Conservation (phyloP, 2,329 filamentous ascomycete species). For the Penicillium sp. region DNA sequence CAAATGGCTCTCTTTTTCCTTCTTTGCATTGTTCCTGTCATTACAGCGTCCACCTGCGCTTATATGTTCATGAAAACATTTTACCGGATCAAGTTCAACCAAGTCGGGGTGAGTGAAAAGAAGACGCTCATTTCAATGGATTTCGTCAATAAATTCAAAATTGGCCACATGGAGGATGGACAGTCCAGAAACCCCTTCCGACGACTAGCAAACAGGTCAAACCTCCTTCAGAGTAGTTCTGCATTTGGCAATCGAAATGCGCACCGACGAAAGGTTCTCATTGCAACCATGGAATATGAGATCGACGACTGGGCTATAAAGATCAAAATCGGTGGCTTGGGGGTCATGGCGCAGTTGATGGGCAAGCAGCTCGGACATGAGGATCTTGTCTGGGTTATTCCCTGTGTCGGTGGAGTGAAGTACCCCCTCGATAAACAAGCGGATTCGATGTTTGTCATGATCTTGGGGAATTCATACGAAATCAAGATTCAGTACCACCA, state of each 20-base stretch:
- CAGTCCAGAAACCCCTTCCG: constrained; percentile 37
- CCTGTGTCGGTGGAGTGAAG: constrained; percentile 62
- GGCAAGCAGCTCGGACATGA: constrained; percentile 64
- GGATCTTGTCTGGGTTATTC: constrained; percentile 65
- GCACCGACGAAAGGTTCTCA: constrained; percentile 57
- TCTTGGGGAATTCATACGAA: constrained; percentile 61
- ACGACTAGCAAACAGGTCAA: constrained; percentile 37
- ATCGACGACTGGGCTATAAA: constrained; percentile 70
- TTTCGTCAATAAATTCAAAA: constrained; percentile 39
- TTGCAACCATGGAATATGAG: constrained; percentile 71
- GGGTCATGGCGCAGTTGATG: constrained; percentile 71
- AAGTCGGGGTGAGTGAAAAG: constrained; percentile 56
- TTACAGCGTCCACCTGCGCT: constrained; percentile 52
- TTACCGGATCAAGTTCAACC: constrained; percentile 64
- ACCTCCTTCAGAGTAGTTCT: constrained; percentile 39
- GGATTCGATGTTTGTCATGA: constrained; percentile 62
- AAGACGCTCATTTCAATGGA: constrained; percentile 42
- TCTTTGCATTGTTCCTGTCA: constrained; percentile 54
- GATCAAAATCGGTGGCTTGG: constrained; percentile 69
- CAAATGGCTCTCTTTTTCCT: constrained; percentile 59
- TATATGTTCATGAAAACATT: constrained; percentile 62
- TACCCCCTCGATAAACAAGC: constrained; percentile 61
- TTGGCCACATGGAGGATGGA: constrained; percentile 23
- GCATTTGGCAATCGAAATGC: constrained; percentile 36
- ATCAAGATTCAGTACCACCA: constrained; percentile 65